phyloP scores from a whole-genome alignment of 176 grass and related monocot species.

The Phoenix dactylifera region DNA sequence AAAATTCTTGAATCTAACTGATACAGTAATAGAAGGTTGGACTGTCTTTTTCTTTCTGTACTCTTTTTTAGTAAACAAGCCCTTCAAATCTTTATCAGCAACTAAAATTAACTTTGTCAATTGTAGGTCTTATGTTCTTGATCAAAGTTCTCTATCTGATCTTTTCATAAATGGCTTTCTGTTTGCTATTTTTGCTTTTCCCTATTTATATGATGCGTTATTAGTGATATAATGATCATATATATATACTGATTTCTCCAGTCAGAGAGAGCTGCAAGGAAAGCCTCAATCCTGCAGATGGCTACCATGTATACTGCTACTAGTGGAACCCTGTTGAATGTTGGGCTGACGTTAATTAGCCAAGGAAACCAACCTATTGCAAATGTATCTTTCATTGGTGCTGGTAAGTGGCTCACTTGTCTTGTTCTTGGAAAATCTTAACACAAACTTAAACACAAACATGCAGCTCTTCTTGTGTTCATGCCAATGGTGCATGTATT shows the following conservation, averaged over 20 bases:
- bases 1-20: no score
- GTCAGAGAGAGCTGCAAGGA: slow-evolving; percentile 82
- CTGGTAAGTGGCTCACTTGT: slow-evolving; percentile 35
- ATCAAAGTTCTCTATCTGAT: no score
- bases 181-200: slow-evolving; percentile 1
- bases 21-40: no score
- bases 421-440: not conserved
- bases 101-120: no score
- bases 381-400: slow-evolving; percentile 59
- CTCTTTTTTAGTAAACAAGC: no score
- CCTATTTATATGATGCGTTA: not conserved
- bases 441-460: not conserved
- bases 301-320: slow-evolving; percentile 76
- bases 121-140: no score
- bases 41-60: no score
- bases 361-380: slow-evolving; percentile 67
- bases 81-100: no score
- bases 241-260: slow-evolving; percentile 10
- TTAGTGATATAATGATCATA: no score
- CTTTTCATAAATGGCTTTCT: not conserved
- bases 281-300: slow-evolving; percentile 83
- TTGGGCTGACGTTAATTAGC: slow-evolving; percentile 61
- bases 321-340: slow-evolving; percentile 74
- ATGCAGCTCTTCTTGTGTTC: not conserved
- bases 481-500: not conserved